Percentiles rank a stretch among this genome's conserved stretches.
Evolutionary conservation across 1,284 basidiomycete genomes (phyloP).

Genomic region (Pholiota adiposa): DNA sequence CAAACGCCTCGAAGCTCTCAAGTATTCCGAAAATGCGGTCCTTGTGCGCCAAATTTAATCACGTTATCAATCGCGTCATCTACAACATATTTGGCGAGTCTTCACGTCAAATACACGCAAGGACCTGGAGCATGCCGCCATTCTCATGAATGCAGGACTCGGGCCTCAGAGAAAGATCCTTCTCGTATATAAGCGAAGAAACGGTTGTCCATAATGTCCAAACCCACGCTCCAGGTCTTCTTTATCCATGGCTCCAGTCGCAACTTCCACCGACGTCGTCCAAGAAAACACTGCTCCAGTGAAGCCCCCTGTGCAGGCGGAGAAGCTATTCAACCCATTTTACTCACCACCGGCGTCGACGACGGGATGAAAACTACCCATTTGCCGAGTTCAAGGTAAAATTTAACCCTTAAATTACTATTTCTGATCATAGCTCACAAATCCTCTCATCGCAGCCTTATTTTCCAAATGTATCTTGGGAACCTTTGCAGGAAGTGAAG

Average conservation of each 20-base stretch:
- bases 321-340: slow-evolving; percentile 61
- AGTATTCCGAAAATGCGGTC: background rate
- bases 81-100: slow-evolving; percentile 18
- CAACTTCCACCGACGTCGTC: slow-evolving; percentile 25
- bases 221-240: background rate
- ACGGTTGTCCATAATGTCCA: background rate
- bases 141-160: slow-evolving; percentile 16
- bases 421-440: slow-evolving; percentile 2
- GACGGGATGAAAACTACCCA: slow-evolving; percentile 58
- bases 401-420: background rate
- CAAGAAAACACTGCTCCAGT: slow-evolving; percentile 4
- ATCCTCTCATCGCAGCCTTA: slow-evolving; percentile 48
- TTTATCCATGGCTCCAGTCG: slow-evolving; percentile 34
- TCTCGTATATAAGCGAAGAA: slow-evolving; percentile 2
- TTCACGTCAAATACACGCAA: slow-evolving; percentile 25
- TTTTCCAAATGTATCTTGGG: slow-evolving; percentile 68
- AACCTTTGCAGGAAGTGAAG: slow-evolving; percentile 59
- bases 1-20: background rate
- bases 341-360: slow-evolving; percentile 63
- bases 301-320: slow-evolving; percentile 19
- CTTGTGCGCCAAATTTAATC: slow-evolving; percentile 13
- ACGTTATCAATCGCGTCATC: slow-evolving; percentile 31
- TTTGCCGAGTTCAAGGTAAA: slow-evolving; percentile 65
- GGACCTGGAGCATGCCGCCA: slow-evolving; percentile 1
- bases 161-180: background rate